Evolutionary conservation across 768 basidiomycete species (phyloP).

Genomic region (Kwoniella newhampshirensis): DNA sequence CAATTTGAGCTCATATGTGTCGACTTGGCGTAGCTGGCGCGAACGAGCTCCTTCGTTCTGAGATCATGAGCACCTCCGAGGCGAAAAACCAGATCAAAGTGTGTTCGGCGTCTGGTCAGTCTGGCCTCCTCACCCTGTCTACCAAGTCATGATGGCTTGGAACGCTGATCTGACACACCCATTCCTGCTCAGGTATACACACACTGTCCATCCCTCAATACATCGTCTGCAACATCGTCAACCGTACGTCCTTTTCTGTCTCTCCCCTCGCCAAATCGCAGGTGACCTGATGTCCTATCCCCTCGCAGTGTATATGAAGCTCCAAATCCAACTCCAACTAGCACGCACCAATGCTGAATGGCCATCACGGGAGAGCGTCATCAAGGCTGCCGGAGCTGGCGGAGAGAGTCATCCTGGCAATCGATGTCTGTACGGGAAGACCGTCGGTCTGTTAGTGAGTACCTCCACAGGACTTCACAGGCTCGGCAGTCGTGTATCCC

Average conservation of each 20-base stretch:
- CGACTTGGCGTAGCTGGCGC: conserved; percentile 19
- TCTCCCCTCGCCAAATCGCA: not conserved
- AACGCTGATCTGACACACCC: not conserved
- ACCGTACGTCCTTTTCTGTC: conserved; percentile 26
- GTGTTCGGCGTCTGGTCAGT: conserved; percentile 31
- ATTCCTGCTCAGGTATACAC: conserved; percentile 24
- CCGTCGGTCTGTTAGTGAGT: conserved; percentile 47
- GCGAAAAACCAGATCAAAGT: conserved; percentile 31
- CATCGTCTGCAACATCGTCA: conserved; percentile 27
- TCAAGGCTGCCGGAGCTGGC: conserved; percentile 5
- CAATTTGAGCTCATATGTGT: not conserved
- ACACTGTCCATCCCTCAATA: conserved; percentile 30
- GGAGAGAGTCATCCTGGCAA: conserved; percentile 18
- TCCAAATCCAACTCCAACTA: conserved; percentile 24
- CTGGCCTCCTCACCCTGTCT: not conserved
- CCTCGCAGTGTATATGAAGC: conserved; percentile 28
- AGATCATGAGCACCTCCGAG: conserved; percentile 17
- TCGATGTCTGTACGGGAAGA: conserved; percentile 36
- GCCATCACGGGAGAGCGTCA: conserved; percentile 23
- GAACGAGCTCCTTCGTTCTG: conserved; percentile 24
- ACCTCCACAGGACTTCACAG: too few relatives aligned
- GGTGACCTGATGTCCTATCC: not conserved
- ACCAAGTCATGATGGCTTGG: not conserved
- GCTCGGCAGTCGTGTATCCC: too few relatives aligned
- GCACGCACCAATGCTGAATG: conserved; percentile 12